Evolutionary conservation across 2,329 filamentous ascomycete genomes (phyloP), one percentile per base, ranked within the genome.

Genomic region (Fusarium virguliforme): DNA sequence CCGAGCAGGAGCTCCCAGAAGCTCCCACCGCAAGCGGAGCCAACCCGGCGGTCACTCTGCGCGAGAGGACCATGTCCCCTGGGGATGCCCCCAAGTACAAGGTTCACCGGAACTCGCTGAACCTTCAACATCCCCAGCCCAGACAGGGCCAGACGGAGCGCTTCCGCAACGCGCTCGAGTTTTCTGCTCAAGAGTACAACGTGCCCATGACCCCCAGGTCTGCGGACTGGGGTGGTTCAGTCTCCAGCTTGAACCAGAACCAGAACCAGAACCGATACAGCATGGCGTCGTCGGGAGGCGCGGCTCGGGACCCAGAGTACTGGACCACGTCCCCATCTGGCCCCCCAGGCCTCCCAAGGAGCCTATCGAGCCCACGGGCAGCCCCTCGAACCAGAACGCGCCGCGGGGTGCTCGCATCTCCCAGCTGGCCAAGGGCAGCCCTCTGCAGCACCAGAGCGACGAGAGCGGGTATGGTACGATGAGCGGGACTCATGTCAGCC

Each of bases 71-170:
- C 64, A 85, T 87, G 75, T 86, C 86, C 5, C 78, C 80, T 0
- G 91, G 89, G 73, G 92, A 95, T 75, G 91, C 94, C 73, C 92
- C 92, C 51, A 95, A 95, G 80, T 95, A 95, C 80, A 91, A 92
- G 79, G 92, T 92, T 62, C 92, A 95, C 79, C 90, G 93, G 73
- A 93, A 95, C 81, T 94, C 92, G 28, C 80, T 95, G 62, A 94
- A 94, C 75, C 83, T 95, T 40, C 90, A 94, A 77, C 93, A 95
- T 79, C 93, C 93, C 6, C 92, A 95, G 78, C 93, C 93, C 8
- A 86, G 92, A 30, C 90, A 88, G 18, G 92, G 92, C 1, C 90
- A 92, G 62, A 93, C 91, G 1, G 89, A 92, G 77, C 90, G 91
- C 28, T 93, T 94, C 80, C 90, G 92, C 74, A 92, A 88, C 28